Conservation (phyloP, 306 rosid species). For the Luffa aegyptiaca region DNA sequence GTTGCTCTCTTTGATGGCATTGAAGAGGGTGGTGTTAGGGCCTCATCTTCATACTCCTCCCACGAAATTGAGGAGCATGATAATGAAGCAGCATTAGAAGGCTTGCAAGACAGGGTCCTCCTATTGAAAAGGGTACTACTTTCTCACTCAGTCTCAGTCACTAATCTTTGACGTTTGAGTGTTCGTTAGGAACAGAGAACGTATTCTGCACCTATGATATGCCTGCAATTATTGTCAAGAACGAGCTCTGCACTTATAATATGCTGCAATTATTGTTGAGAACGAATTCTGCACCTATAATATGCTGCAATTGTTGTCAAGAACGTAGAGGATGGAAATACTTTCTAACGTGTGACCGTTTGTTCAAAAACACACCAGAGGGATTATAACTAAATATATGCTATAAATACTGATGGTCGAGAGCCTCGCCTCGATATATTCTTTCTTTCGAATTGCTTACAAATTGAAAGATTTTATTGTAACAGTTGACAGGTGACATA, state of each 20-base stretch:
- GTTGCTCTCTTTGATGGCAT: conserved; percentile 49
- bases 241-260: background rate
- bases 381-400: background rate
- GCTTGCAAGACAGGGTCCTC: conserved; percentile 87
- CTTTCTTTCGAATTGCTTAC: background rate
- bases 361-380: background rate
- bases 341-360: background rate
- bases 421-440: background rate
- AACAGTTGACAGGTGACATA: conserved; percentile 91
- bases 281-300: background rate
- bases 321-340: background rate
- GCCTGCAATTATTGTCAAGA: background rate
- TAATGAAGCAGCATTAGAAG: conserved; percentile 73
- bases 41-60: conserved; percentile 41
- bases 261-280: background rate
- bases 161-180: background rate
- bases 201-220: background rate
- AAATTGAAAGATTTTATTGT: background rate
- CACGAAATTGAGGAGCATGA: conserved; percentile 96
- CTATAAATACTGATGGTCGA: background rate
- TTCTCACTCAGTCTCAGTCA: background rate
- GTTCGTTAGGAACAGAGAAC: background rate
- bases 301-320: background rate
- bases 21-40: conserved; percentile 55
- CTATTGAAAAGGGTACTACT: conserved; percentile 73